Evolutionary conservation across 1,139 yeast species (phyloP).

Genomic region (Yamadazyma atlantica): DNA sequence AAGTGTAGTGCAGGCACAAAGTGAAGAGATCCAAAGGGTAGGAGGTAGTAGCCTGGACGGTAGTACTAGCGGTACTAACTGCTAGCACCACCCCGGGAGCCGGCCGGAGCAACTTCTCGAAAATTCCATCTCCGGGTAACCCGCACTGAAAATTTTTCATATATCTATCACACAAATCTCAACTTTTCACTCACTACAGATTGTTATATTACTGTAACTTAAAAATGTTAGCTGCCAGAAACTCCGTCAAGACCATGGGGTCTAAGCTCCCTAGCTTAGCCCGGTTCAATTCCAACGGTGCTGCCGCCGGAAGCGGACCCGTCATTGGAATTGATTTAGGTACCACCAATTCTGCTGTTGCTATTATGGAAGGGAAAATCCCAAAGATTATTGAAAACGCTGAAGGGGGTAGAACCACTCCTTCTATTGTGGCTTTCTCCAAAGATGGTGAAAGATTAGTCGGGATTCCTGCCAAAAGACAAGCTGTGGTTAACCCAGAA

Average conservation of each 20-base stretch:
- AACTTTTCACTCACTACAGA: constrained; percentile 9
- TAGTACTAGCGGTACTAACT: too few species aligned
- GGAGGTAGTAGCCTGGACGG: too few species aligned
- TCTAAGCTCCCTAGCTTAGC: constrained; percentile 46
- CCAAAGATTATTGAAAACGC: constrained; percentile 97
- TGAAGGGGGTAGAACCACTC: constrained; percentile 99
- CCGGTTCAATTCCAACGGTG: constrained; percentile 57
- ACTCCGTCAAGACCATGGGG: constrained; percentile 39
- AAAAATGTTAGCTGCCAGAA: constrained; percentile 47
- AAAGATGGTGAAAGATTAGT: constrained; percentile 88
- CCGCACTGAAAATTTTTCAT: constrained; percentile 3
- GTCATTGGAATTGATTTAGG: constrained; percentile 99
- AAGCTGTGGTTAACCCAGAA: constrained; percentile 98
- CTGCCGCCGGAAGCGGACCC: constrained; percentile 60
- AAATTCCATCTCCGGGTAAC: constrained; percentile 29
- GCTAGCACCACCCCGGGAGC: not conserved
- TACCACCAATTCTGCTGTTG: constrained; percentile 99
- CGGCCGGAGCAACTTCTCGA: constrained; percentile 13
- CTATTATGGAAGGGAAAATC: constrained; percentile 83
- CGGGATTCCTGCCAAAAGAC: constrained; percentile 99
- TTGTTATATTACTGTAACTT: not conserved
- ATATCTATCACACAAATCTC: constrained; percentile 3
- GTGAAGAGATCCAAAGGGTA: too few species aligned
- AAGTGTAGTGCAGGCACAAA: too few species aligned
- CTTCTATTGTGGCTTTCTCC: constrained; percentile 97